Evolutionary conservation across 1,139 yeast genomes (phyloP), one percentile per base, ranked within the genome.

Genomic region (Pneumocystis carinii): DNA sequence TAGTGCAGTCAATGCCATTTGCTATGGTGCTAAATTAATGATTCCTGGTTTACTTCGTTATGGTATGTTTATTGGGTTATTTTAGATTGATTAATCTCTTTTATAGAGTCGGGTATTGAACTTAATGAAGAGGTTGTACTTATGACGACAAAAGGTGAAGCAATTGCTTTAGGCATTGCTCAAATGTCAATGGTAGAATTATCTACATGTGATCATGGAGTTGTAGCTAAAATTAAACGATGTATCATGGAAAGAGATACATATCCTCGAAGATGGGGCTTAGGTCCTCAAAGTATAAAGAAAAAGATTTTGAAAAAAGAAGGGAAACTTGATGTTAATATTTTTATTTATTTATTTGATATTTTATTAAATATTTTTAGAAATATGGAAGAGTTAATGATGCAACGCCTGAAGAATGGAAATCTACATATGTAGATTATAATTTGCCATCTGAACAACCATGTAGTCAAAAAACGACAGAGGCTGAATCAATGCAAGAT

Each of bases 231-330:
- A 80, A 95, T 92, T 74, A 92, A 92, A 83, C 88, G 98, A 80
- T 90, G 97, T 80, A 92, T 92, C 72, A 92, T 92, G 98, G 98
- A 92, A 80, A 86, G 98, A 80, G 98, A 92, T 76, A 84, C 95
- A 64, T 92, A 92, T 77, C 98, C 98, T 78, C 87, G 98, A 83
- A 86, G 97, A 83, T 92, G 98, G 98, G 98, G 98, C 68, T 80
- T 92, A 72, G 98, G 98, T 71, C 98, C 98, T 72, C 89, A 90
- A 74, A 98, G 98, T 68, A 90, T 88, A 78, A 90, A 89, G 86
- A 92, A 92, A 87, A 92, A 92, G 82, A 96, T 90, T 79, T 80
- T 92, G 81, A 92, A 90, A 83, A 87, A 95, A 64, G 96, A 88
- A 70, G 98, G 98, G 72, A 92, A 92, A 78, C 84, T 92, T 72